phyloP scores from a whole-genome alignment of 345 rosid species.

The Salix brachista region DNA sequence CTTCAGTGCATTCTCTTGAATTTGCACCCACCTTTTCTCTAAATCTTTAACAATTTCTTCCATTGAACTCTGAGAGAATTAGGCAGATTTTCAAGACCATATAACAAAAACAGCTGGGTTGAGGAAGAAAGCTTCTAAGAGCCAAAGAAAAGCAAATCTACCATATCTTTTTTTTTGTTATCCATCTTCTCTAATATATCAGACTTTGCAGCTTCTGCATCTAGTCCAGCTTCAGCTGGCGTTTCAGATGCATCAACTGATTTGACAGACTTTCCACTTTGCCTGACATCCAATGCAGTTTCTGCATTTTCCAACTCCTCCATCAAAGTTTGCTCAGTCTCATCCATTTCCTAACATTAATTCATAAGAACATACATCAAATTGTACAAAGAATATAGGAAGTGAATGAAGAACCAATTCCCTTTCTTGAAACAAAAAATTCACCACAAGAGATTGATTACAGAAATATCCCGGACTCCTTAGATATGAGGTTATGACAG shows the following conservation, averaged over 20 bases:
- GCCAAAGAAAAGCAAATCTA: conserved; percentile 20
- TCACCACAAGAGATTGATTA: not conserved
- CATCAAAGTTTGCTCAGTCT: conserved; percentile 42
- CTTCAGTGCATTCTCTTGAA: conserved; percentile 67
- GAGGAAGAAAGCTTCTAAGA: conserved; percentile 5
- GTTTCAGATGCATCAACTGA: conserved; percentile 20
- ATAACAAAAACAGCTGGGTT: not conserved
- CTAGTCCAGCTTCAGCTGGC: conserved; percentile 34
- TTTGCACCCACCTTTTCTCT: conserved; percentile 63
- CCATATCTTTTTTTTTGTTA: conserved; percentile 71
- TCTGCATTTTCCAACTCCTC: conserved; percentile 50
- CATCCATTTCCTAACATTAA: conserved; percentile 62
- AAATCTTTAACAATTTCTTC: conserved; percentile 66
- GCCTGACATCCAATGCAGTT: conserved; percentile 27
- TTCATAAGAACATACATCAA: not conserved
- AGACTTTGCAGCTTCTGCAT: conserved; percentile 42
- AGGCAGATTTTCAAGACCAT: conserved; percentile 15
- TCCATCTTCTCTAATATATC: conserved; percentile 55
- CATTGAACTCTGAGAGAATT: conserved; percentile 54
- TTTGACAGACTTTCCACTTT: conserved; percentile 32
- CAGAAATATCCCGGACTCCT: not conserved
- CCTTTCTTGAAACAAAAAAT: not conserved
- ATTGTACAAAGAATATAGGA: not conserved
- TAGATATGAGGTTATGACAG: not conserved
- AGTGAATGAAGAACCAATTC: not conserved